Conservation (phyloP, 192 early-diverging fungal species). For the Backusella macrospora region DNA sequence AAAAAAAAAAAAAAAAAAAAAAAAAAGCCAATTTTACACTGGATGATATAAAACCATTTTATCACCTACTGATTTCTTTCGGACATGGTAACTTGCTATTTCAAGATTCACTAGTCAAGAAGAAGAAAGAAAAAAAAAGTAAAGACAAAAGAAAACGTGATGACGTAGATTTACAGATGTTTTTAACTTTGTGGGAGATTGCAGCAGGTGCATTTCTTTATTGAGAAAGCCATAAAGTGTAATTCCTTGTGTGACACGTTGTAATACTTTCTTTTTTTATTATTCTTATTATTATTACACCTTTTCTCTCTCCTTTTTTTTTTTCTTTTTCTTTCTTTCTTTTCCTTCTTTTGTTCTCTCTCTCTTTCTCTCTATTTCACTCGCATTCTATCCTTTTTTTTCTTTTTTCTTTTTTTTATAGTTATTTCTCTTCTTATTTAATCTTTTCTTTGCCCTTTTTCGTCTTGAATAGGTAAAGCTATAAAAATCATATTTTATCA, state of each 20-base stretch:
- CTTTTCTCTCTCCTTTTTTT: not conserved
- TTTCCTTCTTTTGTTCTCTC: not conserved
- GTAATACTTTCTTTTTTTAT: not conserved
- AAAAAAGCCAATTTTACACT: not conserved
- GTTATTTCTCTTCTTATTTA: not conserved
- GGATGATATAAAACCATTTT: not conserved
- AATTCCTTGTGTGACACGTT: slow-evolving; percentile 27
- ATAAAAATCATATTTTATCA: not conserved
- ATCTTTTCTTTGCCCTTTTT: not conserved
- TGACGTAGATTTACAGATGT: no score
- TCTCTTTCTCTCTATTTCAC: not conserved
- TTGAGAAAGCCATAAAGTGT: slow-evolving; percentile 15
- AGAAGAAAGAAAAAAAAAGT: no score
- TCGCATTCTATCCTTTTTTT: not conserved
- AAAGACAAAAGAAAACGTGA: no score
- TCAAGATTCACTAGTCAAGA: no score
- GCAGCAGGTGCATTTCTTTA: slow-evolving; percentile 21
- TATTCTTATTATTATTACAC: not conserved
- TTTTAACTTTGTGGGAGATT: not conserved
- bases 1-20: no score
- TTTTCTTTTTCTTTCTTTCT: slow-evolving; percentile 11
- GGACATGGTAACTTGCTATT: no score
- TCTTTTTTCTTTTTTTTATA: no score
- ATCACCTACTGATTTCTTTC: not conserved
- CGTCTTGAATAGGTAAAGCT: not conserved